Evolutionary conservation across 495 filamentous ascomycete species (phyloP).

Genomic region (Trichoderma virens): DNA sequence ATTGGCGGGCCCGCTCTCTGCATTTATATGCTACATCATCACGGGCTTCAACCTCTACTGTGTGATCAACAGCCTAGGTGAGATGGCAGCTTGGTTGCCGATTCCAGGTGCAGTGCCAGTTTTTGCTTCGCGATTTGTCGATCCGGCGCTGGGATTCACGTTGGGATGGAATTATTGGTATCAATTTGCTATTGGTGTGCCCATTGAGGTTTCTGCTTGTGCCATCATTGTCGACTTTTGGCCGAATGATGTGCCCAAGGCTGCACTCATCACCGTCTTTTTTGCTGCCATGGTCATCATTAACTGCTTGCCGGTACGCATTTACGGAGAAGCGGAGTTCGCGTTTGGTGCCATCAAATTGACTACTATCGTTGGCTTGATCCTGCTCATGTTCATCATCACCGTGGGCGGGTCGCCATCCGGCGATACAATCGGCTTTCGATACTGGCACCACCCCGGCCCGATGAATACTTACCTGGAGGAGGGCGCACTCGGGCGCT

Average conservation of each 20-base stretch:
- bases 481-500: constrained; percentile 28
- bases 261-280: constrained; percentile 45
- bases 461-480: constrained; percentile 44
- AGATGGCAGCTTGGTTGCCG: constrained; percentile 72
- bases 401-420: constrained; percentile 51
- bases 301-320: constrained; percentile 37
- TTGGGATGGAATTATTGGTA: constrained; percentile 62
- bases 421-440: constrained; percentile 50
- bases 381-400: constrained; percentile 49
- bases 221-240: constrained; percentile 42
- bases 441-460: constrained; percentile 52
- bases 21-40: constrained; percentile 57
- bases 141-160: constrained; percentile 67
- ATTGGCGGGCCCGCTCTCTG: constrained; percentile 48
- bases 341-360: constrained; percentile 50
- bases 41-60: constrained; percentile 54
- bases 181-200: constrained; percentile 33
- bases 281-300: constrained; percentile 30
- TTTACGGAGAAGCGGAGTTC: constrained; percentile 58
- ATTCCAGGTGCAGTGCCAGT: constrained; percentile 68
- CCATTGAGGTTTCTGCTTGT: constrained; percentile 30
- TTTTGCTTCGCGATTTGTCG: constrained; percentile 64
- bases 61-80: constrained; percentile 51
- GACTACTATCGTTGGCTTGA: constrained; percentile 51
- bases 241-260: constrained; percentile 35